Evolutionary conservation across 2,329 filamentous ascomycete species (phyloP).

Genomic region (Aureobasidium mangrovei): DNA sequence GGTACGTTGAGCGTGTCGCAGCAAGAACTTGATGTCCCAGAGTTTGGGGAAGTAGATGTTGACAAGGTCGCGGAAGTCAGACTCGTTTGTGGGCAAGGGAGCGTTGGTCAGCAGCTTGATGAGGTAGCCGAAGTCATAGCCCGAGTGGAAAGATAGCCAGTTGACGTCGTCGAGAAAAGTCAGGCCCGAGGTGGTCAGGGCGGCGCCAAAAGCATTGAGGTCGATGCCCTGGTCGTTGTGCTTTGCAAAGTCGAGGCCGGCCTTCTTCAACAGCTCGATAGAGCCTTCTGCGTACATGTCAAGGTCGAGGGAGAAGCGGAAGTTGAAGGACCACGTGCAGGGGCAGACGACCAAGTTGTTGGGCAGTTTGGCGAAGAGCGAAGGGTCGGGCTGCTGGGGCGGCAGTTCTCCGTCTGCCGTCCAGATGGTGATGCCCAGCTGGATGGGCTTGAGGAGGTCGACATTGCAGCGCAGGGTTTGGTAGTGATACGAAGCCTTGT

Average conservation of each 20-base stretch:
- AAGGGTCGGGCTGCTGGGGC: slow-evolving; percentile 53
- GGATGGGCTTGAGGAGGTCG: slow-evolving; percentile 93
- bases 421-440: slow-evolving; percentile 90
- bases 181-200: slow-evolving; percentile 85
- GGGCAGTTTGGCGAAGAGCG: slow-evolving; percentile 39
- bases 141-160: slow-evolving; percentile 97
- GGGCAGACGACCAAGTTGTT: slow-evolving; percentile 57
- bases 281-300: slow-evolving; percentile 98
- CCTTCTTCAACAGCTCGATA: slow-evolving; percentile 80
- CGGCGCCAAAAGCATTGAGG: slow-evolving; percentile 75
- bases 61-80: slow-evolving; percentile 80
- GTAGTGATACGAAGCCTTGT: slow-evolving; percentile 97
- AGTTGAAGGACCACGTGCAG: slow-evolving; percentile 98
- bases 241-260: slow-evolving; percentile 82
- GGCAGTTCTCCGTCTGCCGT: slow-evolving; percentile 82
- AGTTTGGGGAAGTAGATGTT: slow-evolving; percentile 88
- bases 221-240: slow-evolving; percentile 87
- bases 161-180: slow-evolving; percentile 80
- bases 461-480: slow-evolving; percentile 96
- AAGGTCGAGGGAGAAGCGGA: slow-evolving; percentile 85
- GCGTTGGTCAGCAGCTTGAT: slow-evolving; percentile 85
- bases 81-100: slow-evolving; percentile 78
- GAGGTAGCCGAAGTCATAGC: slow-evolving; percentile 96
- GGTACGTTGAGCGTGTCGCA: slow-evolving; percentile 67
- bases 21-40: slow-evolving; percentile 94